Percentiles rank a stretch among this genome's conserved stretches.
Evolutionary conservation across 1,284 basidiomycete species (phyloP).

Genomic region (Leccinum subrobustum): DNA sequence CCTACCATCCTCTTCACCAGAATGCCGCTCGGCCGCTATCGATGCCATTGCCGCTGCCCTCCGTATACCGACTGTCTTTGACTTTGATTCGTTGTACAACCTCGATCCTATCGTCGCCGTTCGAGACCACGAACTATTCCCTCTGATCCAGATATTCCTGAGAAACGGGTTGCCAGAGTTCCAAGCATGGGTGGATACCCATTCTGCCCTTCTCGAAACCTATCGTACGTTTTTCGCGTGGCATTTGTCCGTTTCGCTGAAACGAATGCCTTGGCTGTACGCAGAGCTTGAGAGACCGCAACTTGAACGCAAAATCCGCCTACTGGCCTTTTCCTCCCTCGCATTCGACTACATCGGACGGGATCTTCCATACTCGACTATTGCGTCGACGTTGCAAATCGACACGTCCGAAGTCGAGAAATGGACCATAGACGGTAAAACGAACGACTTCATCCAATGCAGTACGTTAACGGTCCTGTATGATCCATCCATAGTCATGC

Average conservation of each 20-base stretch:
- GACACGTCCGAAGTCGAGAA: conserved; percentile 75
- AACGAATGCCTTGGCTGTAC: not conserved
- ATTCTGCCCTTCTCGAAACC: conserved; percentile 53
- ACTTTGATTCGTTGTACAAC: conserved; percentile 82
- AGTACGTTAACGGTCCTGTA: not conserved
- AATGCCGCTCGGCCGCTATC: conserved; percentile 54
- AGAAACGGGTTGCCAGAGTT: conserved; percentile 67
- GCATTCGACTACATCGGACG: conserved; percentile 76
- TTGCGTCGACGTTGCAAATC: conserved; percentile 71
- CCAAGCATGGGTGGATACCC: conserved; percentile 57
- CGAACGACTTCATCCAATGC: not conserved
- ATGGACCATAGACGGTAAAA: conserved; percentile 87
- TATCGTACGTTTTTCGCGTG: conserved; percentile 49
- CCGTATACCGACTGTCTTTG: conserved; percentile 68
- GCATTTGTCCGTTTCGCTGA: not conserved
- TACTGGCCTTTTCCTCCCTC: conserved; percentile 78
- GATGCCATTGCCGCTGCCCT: conserved; percentile 67
- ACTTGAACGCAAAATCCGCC: conserved; percentile 79
- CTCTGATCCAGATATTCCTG: conserved; percentile 72
- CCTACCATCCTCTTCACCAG: conserved; percentile 51
- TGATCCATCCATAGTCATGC: conserved; percentile 63
- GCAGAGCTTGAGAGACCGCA: conserved; percentile 52
- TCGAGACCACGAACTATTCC: conserved; percentile 66
- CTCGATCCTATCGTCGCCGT: conserved; percentile 70
- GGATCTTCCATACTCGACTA: conserved; percentile 72